These are phyloP conservation scores for Barnettozyma californica DNA, from an alignment of 805 yeast species.

Conservation along the genomic window DNA sequence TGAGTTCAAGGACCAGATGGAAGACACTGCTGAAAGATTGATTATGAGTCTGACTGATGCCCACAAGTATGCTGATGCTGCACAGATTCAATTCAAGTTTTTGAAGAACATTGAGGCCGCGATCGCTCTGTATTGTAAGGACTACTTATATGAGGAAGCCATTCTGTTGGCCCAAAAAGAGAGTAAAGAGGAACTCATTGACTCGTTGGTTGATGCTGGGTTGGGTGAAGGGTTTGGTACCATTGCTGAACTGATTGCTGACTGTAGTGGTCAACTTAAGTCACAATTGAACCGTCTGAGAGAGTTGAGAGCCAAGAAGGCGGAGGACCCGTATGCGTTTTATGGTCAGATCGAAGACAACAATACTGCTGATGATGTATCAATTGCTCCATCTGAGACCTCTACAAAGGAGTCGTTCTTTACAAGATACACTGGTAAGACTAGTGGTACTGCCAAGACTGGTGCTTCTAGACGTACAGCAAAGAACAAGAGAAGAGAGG, in stretches of 20 bases:
- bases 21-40: slow-evolving; percentile 52
- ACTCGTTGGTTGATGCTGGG: slow-evolving; percentile 60
- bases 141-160: slow-evolving; percentile 71
- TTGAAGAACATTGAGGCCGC: slow-evolving; percentile 59
- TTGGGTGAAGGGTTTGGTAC: slow-evolving; percentile 84
- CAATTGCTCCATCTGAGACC: slow-evolving; percentile 90
- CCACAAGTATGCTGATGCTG: slow-evolving; percentile 76
- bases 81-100: slow-evolving; percentile 62
- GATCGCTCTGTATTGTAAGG: slow-evolving; percentile 64
- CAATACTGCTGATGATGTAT: slow-evolving; percentile 88
- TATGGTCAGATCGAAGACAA: slow-evolving; percentile 57
- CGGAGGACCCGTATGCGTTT: slow-evolving; percentile 78
- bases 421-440: slow-evolving; percentile 95
- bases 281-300: slow-evolving; percentile 82
- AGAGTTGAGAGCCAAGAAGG: slow-evolving; percentile 79
- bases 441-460: slow-evolving; percentile 92
- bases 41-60: slow-evolving; percentile 57
- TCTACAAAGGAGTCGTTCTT: slow-evolving; percentile 90
- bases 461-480: slow-evolving; percentile 92
- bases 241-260: slow-evolving; percentile 87
- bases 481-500: slow-evolving; percentile 91
- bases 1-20: slow-evolving; percentile 34
- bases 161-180: slow-evolving; percentile 54
- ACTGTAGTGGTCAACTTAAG: slow-evolving; percentile 77
- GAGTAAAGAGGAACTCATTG: slow-evolving; percentile 39